Base-by-base conservation (phyloP, 306 rosid species). In the Sechiopsis laciniata region DNA sequence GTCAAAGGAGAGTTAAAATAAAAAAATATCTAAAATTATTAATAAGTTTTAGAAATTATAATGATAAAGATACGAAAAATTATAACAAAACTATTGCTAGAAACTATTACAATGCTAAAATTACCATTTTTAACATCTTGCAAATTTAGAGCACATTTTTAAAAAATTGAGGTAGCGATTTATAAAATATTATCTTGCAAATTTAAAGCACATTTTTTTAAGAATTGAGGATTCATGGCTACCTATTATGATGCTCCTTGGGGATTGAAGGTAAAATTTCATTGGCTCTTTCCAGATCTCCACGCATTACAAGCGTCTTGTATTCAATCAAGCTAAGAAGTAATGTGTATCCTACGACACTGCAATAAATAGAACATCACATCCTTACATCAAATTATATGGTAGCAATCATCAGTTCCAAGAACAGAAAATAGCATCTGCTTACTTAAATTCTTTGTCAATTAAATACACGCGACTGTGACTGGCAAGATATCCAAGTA, bases 301-400 rank as follows among this genome's bases (percentile, higher is more conserved):
- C 99, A 65, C 99, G 99, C 94, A 91, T 85, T 77, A 94, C 96
- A 77, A 94, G 96, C 53, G 99, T 94, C 86, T 94, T 94, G 85
- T 94, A 94, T 84, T 94, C 99, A 67, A 94, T 91, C 91, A 94
- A 86, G 84, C 95, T 89, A 78, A 94, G 89, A 85, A 91, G 99
- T 74, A 94, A 84, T 24, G 95, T 87, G 87, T 89, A 91, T 62
- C 99, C 96, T 62, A 89, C 79, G 52, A 94, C 87, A 80, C 99
- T 94, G 81, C 85, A 80, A 72, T 14, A 76, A 63, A 76, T 13
- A 76, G 15, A 51, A 16, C 58, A 79, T 45, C 24, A 72, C 45
- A 70, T 20, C 19, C 16, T 73, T 15, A 74, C 19, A 50, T 74
- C 48, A 81, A 65, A 63, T 37, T 37, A 73, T 76, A 81, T 78